A percentile compares a stretch with the other conserved stretches of the same genome.
phyloP scores from a whole-genome alignment of 495 filamentous ascomycete genomes.

The Hamigera avellanea region DNA sequence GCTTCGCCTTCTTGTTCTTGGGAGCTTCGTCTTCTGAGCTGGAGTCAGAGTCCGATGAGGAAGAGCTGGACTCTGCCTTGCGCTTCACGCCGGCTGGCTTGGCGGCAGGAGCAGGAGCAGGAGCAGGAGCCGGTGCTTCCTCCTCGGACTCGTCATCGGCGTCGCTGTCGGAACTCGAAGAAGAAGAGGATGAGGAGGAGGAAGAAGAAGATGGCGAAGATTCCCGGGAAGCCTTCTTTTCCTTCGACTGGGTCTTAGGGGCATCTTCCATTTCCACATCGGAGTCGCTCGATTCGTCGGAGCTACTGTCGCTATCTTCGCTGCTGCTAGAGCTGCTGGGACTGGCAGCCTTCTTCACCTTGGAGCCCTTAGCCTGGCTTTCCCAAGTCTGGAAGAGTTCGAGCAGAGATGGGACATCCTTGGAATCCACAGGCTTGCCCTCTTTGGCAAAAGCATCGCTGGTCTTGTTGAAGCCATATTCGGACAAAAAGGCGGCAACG shows the following conservation, averaged over 20 bases:
- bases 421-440: conserved; percentile 19
- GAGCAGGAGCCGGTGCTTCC: conserved; percentile 10
- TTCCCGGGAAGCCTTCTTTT: conserved; percentile 11
- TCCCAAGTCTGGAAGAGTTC: conserved; percentile 40
- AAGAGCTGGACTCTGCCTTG: conserved; percentile 48
- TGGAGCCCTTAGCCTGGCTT: conserved; percentile 17
- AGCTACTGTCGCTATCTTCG: conserved; percentile 17
- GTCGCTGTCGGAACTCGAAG: conserved; percentile 48
- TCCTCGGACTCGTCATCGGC: conserved; percentile 49
- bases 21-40: conserved; percentile 23
- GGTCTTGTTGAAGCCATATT: conserved; percentile 50
- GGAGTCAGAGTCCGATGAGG: conserved; percentile 37
- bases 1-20: conserved; percentile 31
- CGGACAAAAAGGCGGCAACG: conserved; percentile 54
- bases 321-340: conserved; percentile 7
- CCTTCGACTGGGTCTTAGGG: conserved; percentile 16
- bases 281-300: conserved; percentile 26
- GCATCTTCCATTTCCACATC: conserved; percentile 52
- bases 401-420: conserved; percentile 31
- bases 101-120: conserved; percentile 16
- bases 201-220: conserved; percentile 20
- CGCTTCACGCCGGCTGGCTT: conserved; percentile 44
- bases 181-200: conserved; percentile 35
- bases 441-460: conserved; percentile 50
- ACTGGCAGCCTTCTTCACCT: conserved; percentile 18